Conservation (phyloP, 192 early-diverging fungal species). For the Glomus cerebriforme region DNA sequence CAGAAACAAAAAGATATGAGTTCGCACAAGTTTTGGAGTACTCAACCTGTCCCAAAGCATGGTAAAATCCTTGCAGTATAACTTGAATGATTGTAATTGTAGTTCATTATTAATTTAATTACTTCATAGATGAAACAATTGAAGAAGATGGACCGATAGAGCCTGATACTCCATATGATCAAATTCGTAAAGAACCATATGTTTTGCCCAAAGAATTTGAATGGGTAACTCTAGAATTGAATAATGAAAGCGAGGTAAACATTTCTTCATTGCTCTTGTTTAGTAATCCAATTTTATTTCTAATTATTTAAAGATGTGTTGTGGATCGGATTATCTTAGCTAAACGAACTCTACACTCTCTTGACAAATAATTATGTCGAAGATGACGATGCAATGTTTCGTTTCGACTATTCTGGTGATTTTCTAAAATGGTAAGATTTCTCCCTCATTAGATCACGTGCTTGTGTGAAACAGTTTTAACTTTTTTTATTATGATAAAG, state of each 20-base stretch:
- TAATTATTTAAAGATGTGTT: conserved; percentile 5
- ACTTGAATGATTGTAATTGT: too few relatives aligned
- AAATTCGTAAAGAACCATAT: conserved; percentile 83
- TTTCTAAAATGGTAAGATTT: conserved; percentile 84
- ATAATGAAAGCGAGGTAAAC: conserved; percentile 66
- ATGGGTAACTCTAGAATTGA: conserved; percentile 85
- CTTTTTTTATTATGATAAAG: conserved; percentile 36
- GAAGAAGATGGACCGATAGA: conserved; percentile 82
- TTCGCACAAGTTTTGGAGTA: conserved; percentile 92
- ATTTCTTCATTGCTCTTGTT: background rate
- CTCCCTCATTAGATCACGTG: background rate
- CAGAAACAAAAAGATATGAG: conserved; percentile 10
- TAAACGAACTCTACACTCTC: conserved; percentile 88
- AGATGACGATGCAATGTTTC: conserved; percentile 93
- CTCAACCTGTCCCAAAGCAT: conserved; percentile 89
- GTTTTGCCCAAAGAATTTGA: conserved; percentile 87
- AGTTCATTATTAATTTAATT: background rate
- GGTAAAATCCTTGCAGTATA: conserved; percentile 44
- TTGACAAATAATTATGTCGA: conserved; percentile 96
- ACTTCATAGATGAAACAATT: conserved; percentile 64
- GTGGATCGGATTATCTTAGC: conserved; percentile 34
- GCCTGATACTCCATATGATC: conserved; percentile 64
- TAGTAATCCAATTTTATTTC: background rate
- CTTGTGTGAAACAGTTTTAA: background rate
- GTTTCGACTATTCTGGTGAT: conserved; percentile 92